These are phyloP conservation scores for Acer negundo DNA, from an alignment of 345 rosid genomes.

Conservation along the genomic window DNA sequence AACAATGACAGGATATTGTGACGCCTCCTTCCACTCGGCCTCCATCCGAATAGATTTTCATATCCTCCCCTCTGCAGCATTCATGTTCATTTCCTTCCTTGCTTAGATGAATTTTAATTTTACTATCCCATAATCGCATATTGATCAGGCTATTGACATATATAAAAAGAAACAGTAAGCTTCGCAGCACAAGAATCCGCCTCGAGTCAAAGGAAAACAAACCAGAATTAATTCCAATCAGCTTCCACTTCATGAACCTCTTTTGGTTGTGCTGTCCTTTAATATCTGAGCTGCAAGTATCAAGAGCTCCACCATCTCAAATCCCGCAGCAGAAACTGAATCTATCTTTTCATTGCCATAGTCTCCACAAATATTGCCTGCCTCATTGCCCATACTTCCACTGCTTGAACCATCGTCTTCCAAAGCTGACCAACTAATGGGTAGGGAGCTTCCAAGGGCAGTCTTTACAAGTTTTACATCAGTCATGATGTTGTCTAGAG, in stretches of 20 bases:
- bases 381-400: constrained; percentile 26
- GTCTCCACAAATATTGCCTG: constrained; percentile 25
- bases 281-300: constrained; percentile 71
- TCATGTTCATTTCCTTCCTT: not conserved
- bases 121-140: not conserved
- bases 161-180: not conserved
- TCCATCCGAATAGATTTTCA: not conserved
- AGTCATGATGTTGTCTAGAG: constrained; percentile 52
- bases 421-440: constrained; percentile 89
- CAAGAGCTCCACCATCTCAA: constrained; percentile 96
- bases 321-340: constrained; percentile 83
- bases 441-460: constrained; percentile 87
- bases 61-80: not conserved
- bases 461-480: constrained; percentile 88
- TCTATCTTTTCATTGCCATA: constrained; percentile 56
- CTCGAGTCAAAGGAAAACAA: not conserved
- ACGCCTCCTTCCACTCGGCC: not conserved
- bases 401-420: constrained; percentile 44
- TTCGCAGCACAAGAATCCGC: constrained; percentile 10
- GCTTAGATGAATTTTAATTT: not conserved
- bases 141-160: not conserved
- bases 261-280: constrained; percentile 34
- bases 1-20: constrained; percentile 9
- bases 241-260: constrained; percentile 22
- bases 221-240: constrained; percentile 9